These are phyloP conservation scores for Eucalyptus cloeziana DNA, from an alignment of 345 rosid genomes.

Conservation along the genomic window DNA sequence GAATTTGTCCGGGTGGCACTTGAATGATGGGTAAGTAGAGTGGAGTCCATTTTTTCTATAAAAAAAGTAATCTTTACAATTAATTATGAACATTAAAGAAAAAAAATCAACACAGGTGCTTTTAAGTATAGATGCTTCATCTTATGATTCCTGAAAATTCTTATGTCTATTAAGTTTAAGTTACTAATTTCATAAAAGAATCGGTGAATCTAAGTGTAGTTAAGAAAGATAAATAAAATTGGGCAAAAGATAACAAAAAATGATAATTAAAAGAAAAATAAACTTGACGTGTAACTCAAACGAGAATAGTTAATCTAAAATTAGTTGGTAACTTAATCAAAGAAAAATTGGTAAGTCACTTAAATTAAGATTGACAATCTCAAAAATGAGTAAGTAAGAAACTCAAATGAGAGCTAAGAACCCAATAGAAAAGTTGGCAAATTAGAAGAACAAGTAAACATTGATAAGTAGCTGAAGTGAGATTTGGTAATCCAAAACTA, in stretches of 20 bases:
- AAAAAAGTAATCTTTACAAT: too few relatives aligned
- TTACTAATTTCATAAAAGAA: too few relatives aligned
- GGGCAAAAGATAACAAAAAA: neutral
- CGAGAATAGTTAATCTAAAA: neutral
- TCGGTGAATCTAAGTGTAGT: too few relatives aligned
- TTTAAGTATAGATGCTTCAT: neutral
- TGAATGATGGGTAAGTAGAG: neutral
- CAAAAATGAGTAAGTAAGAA: neutral
- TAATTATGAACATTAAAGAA: neutral
- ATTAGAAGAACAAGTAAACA: too few relatives aligned
- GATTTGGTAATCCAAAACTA: neutral
- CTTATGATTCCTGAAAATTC: neutral
- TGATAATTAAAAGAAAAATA: too few relatives aligned
- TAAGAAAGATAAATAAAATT: too few relatives aligned
- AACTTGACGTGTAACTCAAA: neutral
- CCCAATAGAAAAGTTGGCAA: neutral
- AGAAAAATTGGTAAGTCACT: neutral
- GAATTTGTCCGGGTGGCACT: neutral
- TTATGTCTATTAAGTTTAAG: too few relatives aligned
- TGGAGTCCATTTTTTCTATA: neutral
- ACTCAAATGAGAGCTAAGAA: neutral
- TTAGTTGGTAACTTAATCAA: too few relatives aligned
- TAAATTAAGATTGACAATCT: neutral
- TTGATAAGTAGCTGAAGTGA: neutral
- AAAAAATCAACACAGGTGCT: neutral